Conservation (phyloP, 441 rosid genomes). For the Pelargonium cotyledonis region DNA sequence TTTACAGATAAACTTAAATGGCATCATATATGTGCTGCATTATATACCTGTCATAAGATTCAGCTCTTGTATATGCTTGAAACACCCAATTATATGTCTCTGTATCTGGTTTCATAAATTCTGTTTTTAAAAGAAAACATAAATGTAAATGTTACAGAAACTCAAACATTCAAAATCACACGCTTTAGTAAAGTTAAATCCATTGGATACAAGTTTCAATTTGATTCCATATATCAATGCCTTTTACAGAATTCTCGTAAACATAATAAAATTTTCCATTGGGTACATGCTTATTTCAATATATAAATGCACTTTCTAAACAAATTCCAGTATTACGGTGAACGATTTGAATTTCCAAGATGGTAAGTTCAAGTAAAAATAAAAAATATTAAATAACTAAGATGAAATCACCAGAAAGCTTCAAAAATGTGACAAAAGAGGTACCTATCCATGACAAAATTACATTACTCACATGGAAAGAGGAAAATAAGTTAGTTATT, state of each 20-base stretch:
- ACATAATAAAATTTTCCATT: not conserved
- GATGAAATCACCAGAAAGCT: not conserved
- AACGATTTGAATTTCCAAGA: no score
- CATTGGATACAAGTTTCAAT: not conserved
- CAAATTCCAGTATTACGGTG: no score
- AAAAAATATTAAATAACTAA: not conserved
- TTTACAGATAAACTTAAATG: not conserved
- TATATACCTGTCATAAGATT: conserved; percentile 85
- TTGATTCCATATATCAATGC: not conserved
- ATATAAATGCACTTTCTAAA: no score
- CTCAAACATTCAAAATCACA: conserved; percentile 12
- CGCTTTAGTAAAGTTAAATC: not conserved
- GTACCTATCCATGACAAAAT: not conserved
- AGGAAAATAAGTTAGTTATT: not conserved
- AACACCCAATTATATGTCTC: conserved; percentile 96
- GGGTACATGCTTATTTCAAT: no score
- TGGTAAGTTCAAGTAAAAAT: no score
- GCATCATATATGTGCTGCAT: not conserved
- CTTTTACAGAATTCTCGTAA: not conserved
- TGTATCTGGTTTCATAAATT: conserved; percentile 85
- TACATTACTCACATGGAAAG: not conserved
- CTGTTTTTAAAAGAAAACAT: conserved; percentile 35
- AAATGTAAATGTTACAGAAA: conserved; percentile 15
- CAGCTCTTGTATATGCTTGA: conserved; percentile 96
- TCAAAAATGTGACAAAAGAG: not conserved